Evolutionary conservation across 805 yeast genomes (phyloP), one percentile per base, ranked within the genome.

Genomic region (Tetrapisispora arboricola): DNA sequence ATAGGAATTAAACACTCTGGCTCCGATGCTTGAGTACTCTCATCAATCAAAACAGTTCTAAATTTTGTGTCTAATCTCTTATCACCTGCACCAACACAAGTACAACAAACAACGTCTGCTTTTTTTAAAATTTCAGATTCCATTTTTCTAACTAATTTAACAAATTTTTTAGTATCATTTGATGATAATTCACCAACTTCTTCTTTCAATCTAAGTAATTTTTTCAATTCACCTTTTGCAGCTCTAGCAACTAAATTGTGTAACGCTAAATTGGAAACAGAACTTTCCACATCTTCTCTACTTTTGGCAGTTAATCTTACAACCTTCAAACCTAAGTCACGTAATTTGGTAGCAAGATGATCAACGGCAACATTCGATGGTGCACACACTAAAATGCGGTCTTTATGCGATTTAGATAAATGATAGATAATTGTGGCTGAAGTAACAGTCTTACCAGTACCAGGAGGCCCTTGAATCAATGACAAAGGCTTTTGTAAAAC

Each of bases 341-440:
- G 72, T 33, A 88, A 66, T 51, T 87, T 82, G 9, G 71, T 72
- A 2, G 95, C 85, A 42, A 88, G 68, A 64, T 88, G 95, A 59
- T 88, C 96, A 25, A 85, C 95, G 0, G 96, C 96, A 38, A 88
- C 90, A 60, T 88, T 88, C 17, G 95, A 87, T 18, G 96, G 96
- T 3, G 96, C 96, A 68, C 95, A 85, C 3, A 87, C 96, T 31
- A 88, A 68, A 8, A 87, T 76, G 46, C 75, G 74, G 36, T 75
- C 78, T 41, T 74, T 73, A 50, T 74, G 75, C 45, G 78, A 54
- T 44, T 76, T 74, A 3, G 78, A 69, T 40, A 86, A 64, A 53
- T 85, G 95, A 50, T 84, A 80, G 24, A 87, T 75, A 43, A 88
- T 84, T 0, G 94, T 80, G 2, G 95, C 90, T 0, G 95, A 85